Conservation (phyloP, 1,139 yeast genomes). For the Candida tropicalis region DNA sequence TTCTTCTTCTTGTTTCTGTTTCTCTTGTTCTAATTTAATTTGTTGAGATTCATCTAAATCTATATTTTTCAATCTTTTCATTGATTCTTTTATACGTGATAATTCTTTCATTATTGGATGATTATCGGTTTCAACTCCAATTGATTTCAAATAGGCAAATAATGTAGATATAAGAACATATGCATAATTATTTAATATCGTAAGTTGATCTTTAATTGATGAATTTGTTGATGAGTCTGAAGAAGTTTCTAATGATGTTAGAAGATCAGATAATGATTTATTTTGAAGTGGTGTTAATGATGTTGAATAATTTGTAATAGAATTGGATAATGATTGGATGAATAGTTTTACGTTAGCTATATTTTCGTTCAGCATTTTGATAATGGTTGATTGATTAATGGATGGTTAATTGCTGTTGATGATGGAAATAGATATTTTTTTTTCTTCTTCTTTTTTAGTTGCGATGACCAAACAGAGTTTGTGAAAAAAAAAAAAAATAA, state of each 20-base stretch:
- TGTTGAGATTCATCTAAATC: slow-evolving; percentile 24
- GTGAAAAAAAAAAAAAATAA: background rate
- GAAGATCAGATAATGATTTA: slow-evolving; percentile 39
- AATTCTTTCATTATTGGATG: slow-evolving; percentile 75
- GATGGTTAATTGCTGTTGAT: background rate
- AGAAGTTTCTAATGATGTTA: slow-evolving; percentile 23
- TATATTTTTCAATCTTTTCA: slow-evolving; percentile 57
- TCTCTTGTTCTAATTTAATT: slow-evolving; percentile 21
- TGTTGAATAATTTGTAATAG: slow-evolving; percentile 32
- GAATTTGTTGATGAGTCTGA: slow-evolving; percentile 1
- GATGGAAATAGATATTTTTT: background rate
- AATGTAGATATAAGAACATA: slow-evolving; percentile 49
- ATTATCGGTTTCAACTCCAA: slow-evolving; percentile 57
- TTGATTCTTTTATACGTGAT: slow-evolving; percentile 66
- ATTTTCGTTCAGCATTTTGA: slow-evolving; percentile 40
- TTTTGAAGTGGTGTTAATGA: slow-evolving; percentile 37
- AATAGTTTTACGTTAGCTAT: slow-evolving; percentile 32
- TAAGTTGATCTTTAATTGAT: slow-evolving; percentile 37
- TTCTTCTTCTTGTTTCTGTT: slow-evolving; percentile 23
- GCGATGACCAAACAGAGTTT: background rate
- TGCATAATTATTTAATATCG: slow-evolving; percentile 41
- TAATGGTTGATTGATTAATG: background rate
- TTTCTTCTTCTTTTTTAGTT: background rate
- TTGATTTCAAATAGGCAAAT: slow-evolving; percentile 60
- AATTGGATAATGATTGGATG: slow-evolving; percentile 28